These are phyloP conservation scores for Boletus huronensis DNA, from an alignment of 768 basidiomycete genomes.

Conservation along the genomic window DNA sequence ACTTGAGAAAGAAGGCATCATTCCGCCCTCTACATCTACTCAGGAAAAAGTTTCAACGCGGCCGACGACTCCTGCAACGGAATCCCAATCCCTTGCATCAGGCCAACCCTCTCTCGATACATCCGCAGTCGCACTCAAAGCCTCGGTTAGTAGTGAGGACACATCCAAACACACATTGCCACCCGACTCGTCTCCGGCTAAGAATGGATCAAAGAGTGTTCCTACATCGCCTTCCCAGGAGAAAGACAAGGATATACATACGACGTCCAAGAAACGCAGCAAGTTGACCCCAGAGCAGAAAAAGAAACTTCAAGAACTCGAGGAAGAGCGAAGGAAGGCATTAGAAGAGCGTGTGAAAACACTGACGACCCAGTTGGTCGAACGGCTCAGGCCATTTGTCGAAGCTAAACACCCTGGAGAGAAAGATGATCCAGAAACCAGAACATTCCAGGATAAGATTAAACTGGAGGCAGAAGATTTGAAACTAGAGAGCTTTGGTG, in stretches of 20 bases:
- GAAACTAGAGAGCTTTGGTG: slow-evolving; percentile 95
- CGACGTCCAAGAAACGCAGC: slow-evolving; percentile 31
- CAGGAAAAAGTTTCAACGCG: slow-evolving; percentile 15
- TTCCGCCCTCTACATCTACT: slow-evolving; percentile 19
- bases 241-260: slow-evolving; percentile 39
- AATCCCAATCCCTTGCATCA: slow-evolving; percentile 6
- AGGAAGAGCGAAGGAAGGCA: slow-evolving; percentile 73
- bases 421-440: slow-evolving; percentile 79
- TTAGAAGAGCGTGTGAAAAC: slow-evolving; percentile 74
- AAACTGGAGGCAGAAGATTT: slow-evolving; percentile 87
- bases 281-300: slow-evolving; percentile 80
- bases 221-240: slow-evolving; percentile 27
- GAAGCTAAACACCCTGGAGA: slow-evolving; percentile 83
- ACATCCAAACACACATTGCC: slow-evolving; percentile 13
- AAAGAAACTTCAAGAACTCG: slow-evolving; percentile 78
- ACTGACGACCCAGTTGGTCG: slow-evolving; percentile 76
- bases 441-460: slow-evolving; percentile 72
- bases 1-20: slow-evolving; percentile 66
- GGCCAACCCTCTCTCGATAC: slow-evolving; percentile 13
- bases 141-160: slow-evolving; percentile 19
- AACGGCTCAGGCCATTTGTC: slow-evolving; percentile 85
- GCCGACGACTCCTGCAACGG: slow-evolving; percentile 16
- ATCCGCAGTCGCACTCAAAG: slow-evolving; percentile 16
- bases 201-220: slow-evolving; percentile 21
- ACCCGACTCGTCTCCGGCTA: slow-evolving; percentile 15